These are phyloP conservation scores for Pyrenophora seminiperda DNA, from an alignment of 2,329 filamentous ascomycete genomes.

Conservation along the genomic window DNA sequence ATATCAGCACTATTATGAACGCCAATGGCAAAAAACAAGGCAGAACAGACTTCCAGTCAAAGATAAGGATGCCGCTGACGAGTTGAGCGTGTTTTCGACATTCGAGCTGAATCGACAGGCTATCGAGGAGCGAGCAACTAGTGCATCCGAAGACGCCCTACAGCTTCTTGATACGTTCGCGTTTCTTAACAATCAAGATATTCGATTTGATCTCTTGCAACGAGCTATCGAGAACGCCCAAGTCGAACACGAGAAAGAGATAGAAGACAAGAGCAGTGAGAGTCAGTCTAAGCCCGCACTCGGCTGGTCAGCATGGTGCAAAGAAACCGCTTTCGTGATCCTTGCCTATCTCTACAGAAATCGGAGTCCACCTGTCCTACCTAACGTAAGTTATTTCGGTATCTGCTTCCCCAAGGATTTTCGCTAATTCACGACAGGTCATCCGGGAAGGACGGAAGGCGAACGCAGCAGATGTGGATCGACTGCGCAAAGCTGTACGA, in stretches of 20 bases:
- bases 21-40: conserved; percentile 19
- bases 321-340: conserved; percentile 1
- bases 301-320: conserved; percentile 4
- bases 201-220: conserved; percentile 4
- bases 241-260: not conserved
- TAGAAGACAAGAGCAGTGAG: not conserved
- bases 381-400: not conserved
- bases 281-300: not conserved
- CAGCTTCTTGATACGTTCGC: conserved; percentile 6
- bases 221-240: not conserved
- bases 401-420: not conserved
- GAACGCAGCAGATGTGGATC: not conserved
- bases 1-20: conserved; percentile 23
- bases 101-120: conserved; percentile 4
- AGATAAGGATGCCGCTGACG: conserved; percentile 1
- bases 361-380: conserved; percentile 1
- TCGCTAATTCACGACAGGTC: not conserved
- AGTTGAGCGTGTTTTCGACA: conserved; percentile 3
- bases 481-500: conserved; percentile 25
- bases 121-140: conserved; percentile 1
- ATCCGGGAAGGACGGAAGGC: not conserved
- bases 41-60: conserved; percentile 1
- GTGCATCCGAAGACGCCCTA: conserved; percentile 1
- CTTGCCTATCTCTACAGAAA: conserved; percentile 3
- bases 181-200: conserved; percentile 6